phyloP scores from a whole-genome alignment of 1,139 yeast species.

The Geotrichum candidum region DNA sequence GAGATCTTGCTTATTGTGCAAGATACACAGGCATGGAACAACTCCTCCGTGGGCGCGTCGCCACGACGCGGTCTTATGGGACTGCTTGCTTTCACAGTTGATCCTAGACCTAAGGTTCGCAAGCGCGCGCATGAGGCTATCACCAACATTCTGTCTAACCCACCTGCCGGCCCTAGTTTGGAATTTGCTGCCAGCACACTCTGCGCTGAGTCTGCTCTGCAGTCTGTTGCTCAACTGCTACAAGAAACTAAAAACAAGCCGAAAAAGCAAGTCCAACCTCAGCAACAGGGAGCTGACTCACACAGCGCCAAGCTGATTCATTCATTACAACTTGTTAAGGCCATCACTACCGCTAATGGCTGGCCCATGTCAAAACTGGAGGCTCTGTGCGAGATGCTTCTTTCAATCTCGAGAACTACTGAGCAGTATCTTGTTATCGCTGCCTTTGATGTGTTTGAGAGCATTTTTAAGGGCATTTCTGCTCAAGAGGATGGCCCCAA shows the following conservation, averaged over 20 bases:
- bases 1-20: constrained; percentile 77
- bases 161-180: constrained; percentile 77
- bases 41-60: constrained; percentile 46
- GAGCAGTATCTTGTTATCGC: constrained; percentile 79
- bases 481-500: constrained; percentile 53
- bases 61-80: constrained; percentile 82
- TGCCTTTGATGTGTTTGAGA: constrained; percentile 82
- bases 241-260: constrained; percentile 34
- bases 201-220: constrained; percentile 65
- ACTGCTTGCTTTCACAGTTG: constrained; percentile 70
- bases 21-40: constrained; percentile 70
- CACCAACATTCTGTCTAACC: constrained; percentile 51
- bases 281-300: constrained; percentile 19
- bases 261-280: constrained; percentile 23
- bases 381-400: constrained; percentile 64
- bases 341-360: constrained; percentile 64
- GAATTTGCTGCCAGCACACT: constrained; percentile 69
- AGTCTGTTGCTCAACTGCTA: constrained; percentile 43
- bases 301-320: constrained; percentile 59
- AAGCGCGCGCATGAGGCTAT: constrained; percentile 92
- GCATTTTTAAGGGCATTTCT: constrained; percentile 70
- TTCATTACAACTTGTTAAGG: constrained; percentile 62
- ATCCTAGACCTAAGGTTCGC: constrained; percentile 91
- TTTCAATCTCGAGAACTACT: constrained; percentile 71
- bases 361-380: constrained; percentile 77